phyloP scores from a whole-genome alignment of 495 filamentous ascomycete species.

The Cercophora newfieldiana region DNA sequence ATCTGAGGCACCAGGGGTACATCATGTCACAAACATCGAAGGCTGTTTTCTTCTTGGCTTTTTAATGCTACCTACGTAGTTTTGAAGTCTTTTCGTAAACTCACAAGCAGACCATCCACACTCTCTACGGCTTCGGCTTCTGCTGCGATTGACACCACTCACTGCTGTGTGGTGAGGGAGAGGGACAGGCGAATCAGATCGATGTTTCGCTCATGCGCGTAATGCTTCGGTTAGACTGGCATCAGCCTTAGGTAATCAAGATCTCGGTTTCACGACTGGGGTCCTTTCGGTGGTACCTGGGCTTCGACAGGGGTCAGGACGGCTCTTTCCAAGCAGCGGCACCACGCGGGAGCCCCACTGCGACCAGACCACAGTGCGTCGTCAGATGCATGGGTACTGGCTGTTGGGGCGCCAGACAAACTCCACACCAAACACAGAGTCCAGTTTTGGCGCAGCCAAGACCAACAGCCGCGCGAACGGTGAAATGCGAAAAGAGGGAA shows the following conservation, averaged over 20 bases:
- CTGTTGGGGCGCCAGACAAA: background rate
- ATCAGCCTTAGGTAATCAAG: conserved; percentile 6
- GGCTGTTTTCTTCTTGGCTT: no score
- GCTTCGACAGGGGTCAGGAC: background rate
- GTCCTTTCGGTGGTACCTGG: conserved; percentile 2
- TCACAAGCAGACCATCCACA: no score
- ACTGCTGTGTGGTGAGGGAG: background rate
- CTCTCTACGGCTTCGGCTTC: no score
- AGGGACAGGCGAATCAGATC: background rate
- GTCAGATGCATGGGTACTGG: background rate
- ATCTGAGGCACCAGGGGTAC: no score
- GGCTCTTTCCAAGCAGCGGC: background rate
- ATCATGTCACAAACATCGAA: no score
- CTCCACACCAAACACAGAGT: background rate
- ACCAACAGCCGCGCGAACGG: background rate
- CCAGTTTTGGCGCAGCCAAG: conserved; percentile 3
- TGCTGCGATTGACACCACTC: no score
- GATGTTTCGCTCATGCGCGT: background rate
- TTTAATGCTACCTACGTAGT: no score
- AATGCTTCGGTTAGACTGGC: background rate
- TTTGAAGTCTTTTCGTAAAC: no score
- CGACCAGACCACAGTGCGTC: background rate
- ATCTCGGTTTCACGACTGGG: background rate
- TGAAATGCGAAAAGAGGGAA: background rate
- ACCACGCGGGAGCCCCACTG: background rate